Evolutionary conservation across 2,329 filamentous ascomycete genomes (phyloP).

Genomic region (Penicillium aurantiogriseum): DNA sequence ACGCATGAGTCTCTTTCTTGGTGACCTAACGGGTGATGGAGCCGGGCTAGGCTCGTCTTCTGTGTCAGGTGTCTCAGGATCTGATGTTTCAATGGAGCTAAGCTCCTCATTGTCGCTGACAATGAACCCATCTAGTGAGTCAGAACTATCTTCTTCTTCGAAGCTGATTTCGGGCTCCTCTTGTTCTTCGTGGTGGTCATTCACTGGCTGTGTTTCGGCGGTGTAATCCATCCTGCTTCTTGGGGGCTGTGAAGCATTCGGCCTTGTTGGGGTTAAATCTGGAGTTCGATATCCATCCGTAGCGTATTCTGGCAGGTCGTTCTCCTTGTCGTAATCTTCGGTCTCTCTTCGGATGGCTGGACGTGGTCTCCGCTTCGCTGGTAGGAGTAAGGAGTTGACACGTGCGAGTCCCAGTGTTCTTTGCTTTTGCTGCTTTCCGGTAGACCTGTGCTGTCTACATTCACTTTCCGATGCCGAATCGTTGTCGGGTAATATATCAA

Average conservation of each 20-base stretch:
- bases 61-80: slow-evolving; percentile 30
- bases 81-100: slow-evolving; percentile 36
- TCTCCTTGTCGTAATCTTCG: slow-evolving; percentile 37
- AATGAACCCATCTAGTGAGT: slow-evolving; percentile 44
- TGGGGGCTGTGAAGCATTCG: slow-evolving; percentile 8
- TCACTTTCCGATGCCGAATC: slow-evolving; percentile 22
- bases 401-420: slow-evolving; percentile 31
- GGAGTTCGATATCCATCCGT: slow-evolving; percentile 13
- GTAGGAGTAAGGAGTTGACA: slow-evolving; percentile 37
- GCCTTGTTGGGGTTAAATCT: slow-evolving; percentile 22
- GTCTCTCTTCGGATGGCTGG: slow-evolving; percentile 27
- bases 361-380: slow-evolving; percentile 24
- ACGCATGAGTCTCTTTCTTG: slow-evolving; percentile 35
- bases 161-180: slow-evolving; percentile 30
- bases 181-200: slow-evolving; percentile 24
- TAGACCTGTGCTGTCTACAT: slow-evolving; percentile 7
- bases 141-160: slow-evolving; percentile 34
- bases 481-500: slow-evolving; percentile 34
- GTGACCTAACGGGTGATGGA: slow-evolving; percentile 20
- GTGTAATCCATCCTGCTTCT: slow-evolving; percentile 13
- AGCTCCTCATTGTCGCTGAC: slow-evolving; percentile 42
- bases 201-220: slow-evolving; percentile 16
- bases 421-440: slow-evolving; percentile 24
- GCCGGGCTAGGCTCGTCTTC: slow-evolving; percentile 23
- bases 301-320: slow-evolving; percentile 30